A percentile compares a stretch with the other conserved stretches of the same genome.
Evolutionary conservation across 768 basidiomycete species (phyloP).

Genomic region (Udeniomyces megalosporus): DNA sequence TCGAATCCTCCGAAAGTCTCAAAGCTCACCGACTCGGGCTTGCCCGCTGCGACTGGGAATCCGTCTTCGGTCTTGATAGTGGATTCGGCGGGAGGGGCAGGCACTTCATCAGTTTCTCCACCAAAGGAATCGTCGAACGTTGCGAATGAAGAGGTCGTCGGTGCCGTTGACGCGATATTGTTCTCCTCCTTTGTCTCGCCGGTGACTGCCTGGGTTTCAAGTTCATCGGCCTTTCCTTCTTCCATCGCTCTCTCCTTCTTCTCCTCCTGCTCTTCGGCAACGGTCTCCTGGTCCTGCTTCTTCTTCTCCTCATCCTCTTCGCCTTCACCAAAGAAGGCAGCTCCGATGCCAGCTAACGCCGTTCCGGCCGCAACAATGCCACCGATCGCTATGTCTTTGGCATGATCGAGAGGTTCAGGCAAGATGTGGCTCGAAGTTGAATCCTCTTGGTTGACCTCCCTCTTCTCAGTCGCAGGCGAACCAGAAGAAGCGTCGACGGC

Average conservation of each 20-base stretch:
- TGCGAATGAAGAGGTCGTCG: neutral
- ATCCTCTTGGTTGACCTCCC: neutral
- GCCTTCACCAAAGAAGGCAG: constrained; percentile 18
- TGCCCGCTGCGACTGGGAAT: too few relatives aligned
- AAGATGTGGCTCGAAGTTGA: neutral
- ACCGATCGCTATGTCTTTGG: constrained; percentile 15
- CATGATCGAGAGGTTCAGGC: constrained; percentile 4
- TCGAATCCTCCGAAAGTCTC: neutral
- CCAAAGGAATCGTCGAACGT: constrained; percentile 11
- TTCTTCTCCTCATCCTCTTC: constrained; percentile 12
- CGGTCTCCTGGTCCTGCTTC: neutral
- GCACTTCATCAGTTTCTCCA: neutral
- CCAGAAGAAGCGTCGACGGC: too few relatives aligned
- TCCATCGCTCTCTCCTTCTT: constrained; percentile 16
- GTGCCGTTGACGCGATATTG: neutral
- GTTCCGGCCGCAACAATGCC: constrained; percentile 16
- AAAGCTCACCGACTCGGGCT: too few relatives aligned
- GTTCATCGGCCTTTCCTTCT: too few relatives aligned
- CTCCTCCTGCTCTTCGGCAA: neutral
- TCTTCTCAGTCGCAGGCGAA: neutral
- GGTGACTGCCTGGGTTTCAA: too few relatives aligned
- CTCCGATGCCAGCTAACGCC: constrained; percentile 20
- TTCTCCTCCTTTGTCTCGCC: too few relatives aligned
- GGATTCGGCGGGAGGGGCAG: neutral
- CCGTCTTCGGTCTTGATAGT: neutral